phyloP scores from a whole-genome alignment of 2,329 filamentous ascomycete genomes.

The Neocatenulostroma microsporum region DNA sequence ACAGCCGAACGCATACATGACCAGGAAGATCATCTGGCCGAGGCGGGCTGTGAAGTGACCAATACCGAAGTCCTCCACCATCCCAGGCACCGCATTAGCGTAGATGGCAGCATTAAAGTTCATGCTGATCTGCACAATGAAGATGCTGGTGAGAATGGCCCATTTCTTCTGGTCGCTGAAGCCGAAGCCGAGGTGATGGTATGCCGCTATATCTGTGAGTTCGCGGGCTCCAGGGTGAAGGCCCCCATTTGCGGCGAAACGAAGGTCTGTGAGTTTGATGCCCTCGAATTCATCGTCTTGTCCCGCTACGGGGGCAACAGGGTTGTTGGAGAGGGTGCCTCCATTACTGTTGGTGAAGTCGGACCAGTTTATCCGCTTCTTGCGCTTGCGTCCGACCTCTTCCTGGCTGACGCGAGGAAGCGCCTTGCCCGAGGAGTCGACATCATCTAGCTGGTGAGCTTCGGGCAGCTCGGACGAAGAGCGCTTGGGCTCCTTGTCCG shows the following conservation, averaged over 20 bases:
- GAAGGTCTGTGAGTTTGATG: neutral
- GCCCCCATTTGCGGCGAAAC: neutral
- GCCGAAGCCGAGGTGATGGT: conserved; percentile 37
- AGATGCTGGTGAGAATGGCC: conserved; percentile 45
- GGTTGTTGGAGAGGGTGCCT: no score
- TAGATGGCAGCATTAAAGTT: conserved; percentile 46
- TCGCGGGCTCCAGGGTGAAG: conserved; percentile 1
- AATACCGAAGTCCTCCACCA: conserved; percentile 58
- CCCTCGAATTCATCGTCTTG: no score
- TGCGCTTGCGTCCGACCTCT: no score
- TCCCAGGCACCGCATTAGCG: conserved; percentile 48
- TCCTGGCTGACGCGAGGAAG: no score
- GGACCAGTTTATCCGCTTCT: no score
- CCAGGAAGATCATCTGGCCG: conserved; percentile 70
- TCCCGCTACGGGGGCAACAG: no score
- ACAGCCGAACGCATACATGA: conserved; percentile 76
- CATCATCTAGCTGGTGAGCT: no score
- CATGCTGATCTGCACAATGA: conserved; percentile 47
- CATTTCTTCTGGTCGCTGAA: conserved; percentile 45
- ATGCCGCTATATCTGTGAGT: conserved; percentile 24
- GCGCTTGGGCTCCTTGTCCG: no score
- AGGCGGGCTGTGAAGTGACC: conserved; percentile 60
- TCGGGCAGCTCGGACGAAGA: no score
- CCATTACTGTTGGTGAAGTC: no score
- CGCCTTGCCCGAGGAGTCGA: no score